Conservation (phyloP, 73 alveolate species). For the Diophrys sp. region DNA sequence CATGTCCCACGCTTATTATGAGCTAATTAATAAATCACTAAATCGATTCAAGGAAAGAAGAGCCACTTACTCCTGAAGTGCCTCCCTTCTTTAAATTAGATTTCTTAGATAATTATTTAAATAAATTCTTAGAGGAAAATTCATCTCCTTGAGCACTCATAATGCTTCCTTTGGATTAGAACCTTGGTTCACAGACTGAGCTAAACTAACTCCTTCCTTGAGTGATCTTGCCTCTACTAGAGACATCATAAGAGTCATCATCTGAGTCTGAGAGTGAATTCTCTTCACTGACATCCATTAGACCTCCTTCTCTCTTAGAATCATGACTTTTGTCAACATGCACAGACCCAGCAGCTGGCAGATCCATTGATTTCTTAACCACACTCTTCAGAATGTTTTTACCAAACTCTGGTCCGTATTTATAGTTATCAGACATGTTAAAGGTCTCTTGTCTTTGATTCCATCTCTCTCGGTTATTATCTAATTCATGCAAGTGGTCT, state of each 20-base stretch:
- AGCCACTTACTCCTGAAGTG: neutral
- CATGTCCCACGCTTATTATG: too few relatives aligned
- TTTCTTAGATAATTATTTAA: too few relatives aligned
- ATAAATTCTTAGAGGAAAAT: neutral
- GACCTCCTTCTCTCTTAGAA: too few relatives aligned
- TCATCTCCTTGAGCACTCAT: neutral
- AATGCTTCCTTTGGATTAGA: neutral
- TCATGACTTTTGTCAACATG: too few relatives aligned
- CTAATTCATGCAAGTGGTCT: neutral
- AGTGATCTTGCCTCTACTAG: neutral
- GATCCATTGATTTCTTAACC: slow-evolving; percentile 1
- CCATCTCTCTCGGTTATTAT: neutral
- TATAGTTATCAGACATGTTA: neutral
- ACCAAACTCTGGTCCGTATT: too few relatives aligned
- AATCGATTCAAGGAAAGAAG: neutral
- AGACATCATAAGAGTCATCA: neutral
- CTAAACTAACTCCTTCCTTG: neutral
- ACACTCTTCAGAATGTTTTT: slow-evolving; percentile 2
- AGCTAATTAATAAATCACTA: too few relatives aligned
- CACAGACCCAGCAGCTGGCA: too few relatives aligned
- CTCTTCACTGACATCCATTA: neutral
- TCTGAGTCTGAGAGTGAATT: neutral
- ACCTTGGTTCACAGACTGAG: neutral
- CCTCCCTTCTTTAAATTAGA: neutral
- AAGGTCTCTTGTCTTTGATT: neutral